A percentile compares a stretch with the other conserved stretches of the same genome.
These are phyloP conservation scores for Amanita molliuscula DNA, from an alignment of 768 basidiomycete genomes.

Conservation along the genomic window DNA sequence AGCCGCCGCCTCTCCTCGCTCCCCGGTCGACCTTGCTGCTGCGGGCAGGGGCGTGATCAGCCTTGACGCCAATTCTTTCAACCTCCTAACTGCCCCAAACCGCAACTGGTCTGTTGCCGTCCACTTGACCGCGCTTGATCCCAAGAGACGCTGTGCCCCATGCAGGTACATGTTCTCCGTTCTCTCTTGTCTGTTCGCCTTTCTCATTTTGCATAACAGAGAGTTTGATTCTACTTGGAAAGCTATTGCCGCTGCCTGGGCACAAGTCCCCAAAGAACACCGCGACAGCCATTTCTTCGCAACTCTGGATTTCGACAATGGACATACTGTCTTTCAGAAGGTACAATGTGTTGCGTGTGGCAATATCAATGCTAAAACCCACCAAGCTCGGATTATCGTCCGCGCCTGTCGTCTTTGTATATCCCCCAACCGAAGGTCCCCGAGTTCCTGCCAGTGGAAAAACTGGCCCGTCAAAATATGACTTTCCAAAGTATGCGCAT, in stretches of 20 bases:
- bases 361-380: too few relatives aligned
- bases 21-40: conserved; percentile 60
- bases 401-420: conserved; percentile 78
- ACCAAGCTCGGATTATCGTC: conserved; percentile 67
- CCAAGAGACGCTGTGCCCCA: conserved; percentile 76
- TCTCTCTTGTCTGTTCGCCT: background rate
- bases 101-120: conserved; percentile 86
- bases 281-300: conserved; percentile 88
- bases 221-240: conserved; percentile 80
- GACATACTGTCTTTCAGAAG: conserved; percentile 68
- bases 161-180: conserved; percentile 61
- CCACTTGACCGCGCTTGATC: conserved; percentile 80
- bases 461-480: conserved; percentile 53
- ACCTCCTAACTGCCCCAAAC: conserved; percentile 62
- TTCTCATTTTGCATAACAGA: conserved; percentile 28
- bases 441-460: conserved; percentile 49
- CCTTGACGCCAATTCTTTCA: conserved; percentile 67
- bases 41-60: conserved; percentile 72
- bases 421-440: conserved; percentile 64
- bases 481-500: conserved; percentile 57
- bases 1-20: conserved; percentile 31
- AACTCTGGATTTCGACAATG: conserved; percentile 79
- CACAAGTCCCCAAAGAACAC: conserved; percentile 42
- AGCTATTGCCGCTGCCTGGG: conserved; percentile 82
- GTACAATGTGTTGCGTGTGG: conserved; percentile 25